Evolutionary conservation across 139 green algal genomes (phyloP).

Genomic region (Micractinium sp.): DNA sequence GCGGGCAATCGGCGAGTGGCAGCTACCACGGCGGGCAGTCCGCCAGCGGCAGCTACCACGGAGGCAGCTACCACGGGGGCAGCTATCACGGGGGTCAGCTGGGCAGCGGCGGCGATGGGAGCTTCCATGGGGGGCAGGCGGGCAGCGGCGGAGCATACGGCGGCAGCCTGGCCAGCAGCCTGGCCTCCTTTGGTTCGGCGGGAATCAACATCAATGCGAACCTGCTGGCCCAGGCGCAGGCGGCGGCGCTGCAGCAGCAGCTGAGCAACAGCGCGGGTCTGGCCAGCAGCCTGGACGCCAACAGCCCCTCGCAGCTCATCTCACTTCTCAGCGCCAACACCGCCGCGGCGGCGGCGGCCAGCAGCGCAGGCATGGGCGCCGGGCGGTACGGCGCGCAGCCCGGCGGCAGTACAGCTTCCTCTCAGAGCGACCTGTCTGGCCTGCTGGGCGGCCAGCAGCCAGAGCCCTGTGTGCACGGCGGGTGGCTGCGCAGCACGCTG

Average conservation of each 20-base stretch:
- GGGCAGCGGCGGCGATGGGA: not conserved
- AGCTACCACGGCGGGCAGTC: not conserved
- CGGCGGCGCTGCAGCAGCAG: slow-evolving; percentile 30
- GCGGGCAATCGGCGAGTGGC: not conserved
- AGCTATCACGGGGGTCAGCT: slow-evolving; percentile 4
- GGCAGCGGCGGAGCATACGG: not conserved
- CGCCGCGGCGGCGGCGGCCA: not conserved
- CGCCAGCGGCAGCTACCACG: not conserved
- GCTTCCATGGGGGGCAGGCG: not conserved
- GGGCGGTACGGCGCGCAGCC: not conserved
- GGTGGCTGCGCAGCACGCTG: slow-evolving; percentile 19
- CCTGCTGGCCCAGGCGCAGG: slow-evolving; percentile 28
- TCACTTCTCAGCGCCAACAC: slow-evolving; percentile 25
- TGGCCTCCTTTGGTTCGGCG: slow-evolving; percentile 8
- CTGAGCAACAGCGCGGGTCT: not conserved
- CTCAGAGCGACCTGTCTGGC: slow-evolving; percentile 23
- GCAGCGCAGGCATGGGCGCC: not conserved
- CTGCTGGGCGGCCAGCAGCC: slow-evolving; percentile 27
- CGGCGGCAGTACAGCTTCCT: slow-evolving; percentile 10
- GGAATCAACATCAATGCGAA: slow-evolving; percentile 4
- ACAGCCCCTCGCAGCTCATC: slow-evolving; percentile 34
- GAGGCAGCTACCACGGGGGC: not conserved
- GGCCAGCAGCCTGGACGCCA: slow-evolving; percentile 6
- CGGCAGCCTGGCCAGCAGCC: not conserved
- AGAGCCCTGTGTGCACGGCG: slow-evolving; percentile 22